Conservation (phyloP, 129 eudicot genomes). For the Lactuca saligna region DNA sequence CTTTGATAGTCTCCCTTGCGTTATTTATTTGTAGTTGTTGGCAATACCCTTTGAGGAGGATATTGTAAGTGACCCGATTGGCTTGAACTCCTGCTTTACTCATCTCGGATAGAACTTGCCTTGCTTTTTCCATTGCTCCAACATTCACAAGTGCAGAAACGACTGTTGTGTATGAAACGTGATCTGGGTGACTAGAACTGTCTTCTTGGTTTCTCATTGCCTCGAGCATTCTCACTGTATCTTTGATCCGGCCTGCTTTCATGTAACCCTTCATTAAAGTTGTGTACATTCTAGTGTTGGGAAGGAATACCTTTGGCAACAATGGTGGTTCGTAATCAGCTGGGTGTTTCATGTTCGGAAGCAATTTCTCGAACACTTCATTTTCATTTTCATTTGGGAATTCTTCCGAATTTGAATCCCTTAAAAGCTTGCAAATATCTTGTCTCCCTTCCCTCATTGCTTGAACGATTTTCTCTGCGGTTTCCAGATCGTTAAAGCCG, state of each 20-base stretch:
- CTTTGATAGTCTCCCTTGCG: constrained; percentile 60
- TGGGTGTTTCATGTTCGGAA: constrained; percentile 47
- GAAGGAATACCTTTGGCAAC: constrained; percentile 47
- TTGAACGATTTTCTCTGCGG: constrained; percentile 77
- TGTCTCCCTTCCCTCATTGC: constrained; percentile 80
- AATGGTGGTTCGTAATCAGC: constrained; percentile 59
- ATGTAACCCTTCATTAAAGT: constrained; percentile 95
- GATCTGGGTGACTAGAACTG: constrained; percentile 68
- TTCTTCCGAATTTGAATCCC: constrained; percentile 36
- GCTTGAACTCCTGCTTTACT: constrained; percentile 62
- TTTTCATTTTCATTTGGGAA: constrained; percentile 21
- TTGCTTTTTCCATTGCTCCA: constrained; percentile 80
- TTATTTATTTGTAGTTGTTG: constrained; percentile 78
- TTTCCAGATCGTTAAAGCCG: constrained; percentile 83
- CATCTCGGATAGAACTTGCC: constrained; percentile 80
- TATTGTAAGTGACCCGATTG: constrained; percentile 74
- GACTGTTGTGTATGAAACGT: constrained; percentile 88
- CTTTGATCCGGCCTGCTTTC: constrained; percentile 80
- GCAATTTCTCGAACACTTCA: constrained; percentile 59
- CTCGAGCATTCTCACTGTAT: constrained; percentile 78
- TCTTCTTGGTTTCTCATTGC: constrained; percentile 91
- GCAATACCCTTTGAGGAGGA: constrained; percentile 89
- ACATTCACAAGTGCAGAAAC: constrained; percentile 81
- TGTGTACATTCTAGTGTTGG: constrained; percentile 83
- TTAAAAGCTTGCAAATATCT: constrained; percentile 72